Evolutionary conservation across 148 eudicot species (phyloP).

Genomic region (Fagopyrum tataricum): DNA sequence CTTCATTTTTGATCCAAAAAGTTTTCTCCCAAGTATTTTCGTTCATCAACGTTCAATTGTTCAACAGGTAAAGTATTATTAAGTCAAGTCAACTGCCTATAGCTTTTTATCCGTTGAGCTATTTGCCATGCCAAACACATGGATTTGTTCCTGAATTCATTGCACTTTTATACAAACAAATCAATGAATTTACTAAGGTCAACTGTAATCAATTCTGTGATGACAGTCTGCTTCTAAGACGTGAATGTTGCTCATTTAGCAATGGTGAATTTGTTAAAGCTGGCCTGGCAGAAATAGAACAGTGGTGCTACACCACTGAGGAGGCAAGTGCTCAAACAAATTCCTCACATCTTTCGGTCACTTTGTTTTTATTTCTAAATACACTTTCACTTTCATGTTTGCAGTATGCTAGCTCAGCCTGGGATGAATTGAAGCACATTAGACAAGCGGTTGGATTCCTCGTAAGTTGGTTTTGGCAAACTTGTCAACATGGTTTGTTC

Average conservation of each 20-base stretch:
- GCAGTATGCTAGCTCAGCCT: constrained; percentile 87
- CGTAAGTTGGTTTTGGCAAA: constrained; percentile 32
- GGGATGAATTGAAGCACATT: constrained; percentile 98
- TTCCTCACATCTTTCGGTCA: neutral
- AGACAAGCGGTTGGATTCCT: constrained; percentile 98
- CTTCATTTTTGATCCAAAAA: constrained; percentile 74
- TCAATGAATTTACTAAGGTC: neutral
- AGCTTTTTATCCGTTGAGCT: neutral
- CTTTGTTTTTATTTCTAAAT: neutral
- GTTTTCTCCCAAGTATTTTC: constrained; percentile 86
- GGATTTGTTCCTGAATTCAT: neutral
- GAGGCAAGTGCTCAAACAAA: constrained; percentile 38
- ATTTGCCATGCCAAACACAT: neutral
- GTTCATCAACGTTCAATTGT: constrained; percentile 88
- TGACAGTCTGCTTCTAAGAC: constrained; percentile 78
- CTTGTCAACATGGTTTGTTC: neutral
- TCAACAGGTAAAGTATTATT: constrained; percentile 56
- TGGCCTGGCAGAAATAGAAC: constrained; percentile 80
- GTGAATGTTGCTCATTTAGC: constrained; percentile 96
- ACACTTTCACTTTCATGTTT: neutral
- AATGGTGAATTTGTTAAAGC: constrained; percentile 97
- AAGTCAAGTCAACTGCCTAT: neutral
- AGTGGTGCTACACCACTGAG: constrained; percentile 78
- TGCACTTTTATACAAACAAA: neutral
- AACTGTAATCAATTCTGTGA: neutral